Percentiles rank a stretch among this genome's conserved stretches.
These are phyloP conservation scores for Phallus indusiatus DNA, from an alignment of 768 basidiomycete species.

Conservation along the genomic window DNA sequence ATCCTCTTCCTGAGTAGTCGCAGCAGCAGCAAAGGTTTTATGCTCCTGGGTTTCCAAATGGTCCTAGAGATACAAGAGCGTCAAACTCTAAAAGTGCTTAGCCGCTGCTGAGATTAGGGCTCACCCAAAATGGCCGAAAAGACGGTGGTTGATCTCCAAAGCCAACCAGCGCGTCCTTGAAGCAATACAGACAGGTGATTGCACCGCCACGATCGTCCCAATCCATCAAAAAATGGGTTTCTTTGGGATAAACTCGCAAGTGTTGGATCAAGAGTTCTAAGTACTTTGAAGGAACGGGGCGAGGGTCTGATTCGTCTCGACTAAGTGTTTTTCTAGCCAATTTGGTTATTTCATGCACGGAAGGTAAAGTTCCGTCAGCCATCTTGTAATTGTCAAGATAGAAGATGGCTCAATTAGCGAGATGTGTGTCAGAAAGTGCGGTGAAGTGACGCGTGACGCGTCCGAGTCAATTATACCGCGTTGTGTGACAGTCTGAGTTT, in stretches of 20 bases:
- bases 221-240: constrained; percentile 12
- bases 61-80: neutral
- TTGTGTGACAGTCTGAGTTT: too few species aligned
- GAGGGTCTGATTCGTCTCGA: constrained; percentile 2
- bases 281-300: constrained; percentile 6
- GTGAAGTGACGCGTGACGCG: too few species aligned
- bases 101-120: neutral
- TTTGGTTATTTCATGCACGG: neutral
- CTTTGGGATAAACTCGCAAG: constrained; percentile 7
- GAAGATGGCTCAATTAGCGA: too few species aligned
- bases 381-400: neutral
- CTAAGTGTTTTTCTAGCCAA: constrained; percentile 6
- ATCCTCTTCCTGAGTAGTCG: neutral
- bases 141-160: neutral
- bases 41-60: neutral
- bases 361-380: neutral
- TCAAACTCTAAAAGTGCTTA: neutral
- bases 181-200: neutral
- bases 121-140: constrained; percentile 8
- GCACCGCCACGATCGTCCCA: constrained; percentile 4
- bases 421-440: too few species aligned
- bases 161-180: neutral
- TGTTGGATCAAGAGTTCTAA: neutral
- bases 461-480: too few species aligned
- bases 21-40: neutral